phyloP scores from a whole-genome alignment of 2,329 filamentous ascomycete genomes.

The Aureobasidium sp. region DNA sequence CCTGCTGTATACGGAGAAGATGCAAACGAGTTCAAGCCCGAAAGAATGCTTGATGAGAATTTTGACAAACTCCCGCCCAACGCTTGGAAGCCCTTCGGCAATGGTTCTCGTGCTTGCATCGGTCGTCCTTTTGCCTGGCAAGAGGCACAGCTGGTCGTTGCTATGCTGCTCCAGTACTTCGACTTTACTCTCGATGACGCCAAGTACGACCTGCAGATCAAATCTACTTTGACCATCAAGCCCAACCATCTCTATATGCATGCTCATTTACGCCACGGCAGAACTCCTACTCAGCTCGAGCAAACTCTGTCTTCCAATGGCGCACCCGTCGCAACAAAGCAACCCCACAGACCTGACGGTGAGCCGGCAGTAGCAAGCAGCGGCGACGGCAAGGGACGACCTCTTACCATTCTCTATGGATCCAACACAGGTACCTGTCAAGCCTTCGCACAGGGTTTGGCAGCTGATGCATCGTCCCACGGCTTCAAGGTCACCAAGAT shows the following conservation, averaged over 20 bases:
- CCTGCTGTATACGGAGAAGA: slow-evolving; percentile 59
- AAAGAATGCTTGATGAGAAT: slow-evolving; percentile 63
- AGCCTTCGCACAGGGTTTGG: slow-evolving; percentile 57
- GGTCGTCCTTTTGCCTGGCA: slow-evolving; percentile 70
- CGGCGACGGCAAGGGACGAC: slow-evolving; percentile 28
- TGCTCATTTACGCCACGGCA: slow-evolving; percentile 47
- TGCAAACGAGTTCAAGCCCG: slow-evolving; percentile 59
- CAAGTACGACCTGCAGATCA: slow-evolving; percentile 49
- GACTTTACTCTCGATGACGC: slow-evolving; percentile 58
- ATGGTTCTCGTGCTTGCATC: slow-evolving; percentile 64
- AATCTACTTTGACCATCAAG: slow-evolving; percentile 55
- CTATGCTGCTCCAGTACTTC: slow-evolving; percentile 64
- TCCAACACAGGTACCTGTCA: slow-evolving; percentile 72
- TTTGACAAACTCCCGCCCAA: slow-evolving; percentile 45
- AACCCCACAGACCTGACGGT: background rate
- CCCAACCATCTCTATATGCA: slow-evolving; percentile 58
- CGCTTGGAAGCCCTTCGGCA: slow-evolving; percentile 58
- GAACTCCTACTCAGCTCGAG: slow-evolving; percentile 40
- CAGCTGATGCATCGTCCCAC: slow-evolving; percentile 50
- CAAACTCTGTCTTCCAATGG: slow-evolving; percentile 26
- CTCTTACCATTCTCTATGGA: slow-evolving; percentile 63
- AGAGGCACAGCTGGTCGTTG: slow-evolving; percentile 56
- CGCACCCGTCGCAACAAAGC: slow-evolving; percentile 1
- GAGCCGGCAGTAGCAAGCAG: background rate
- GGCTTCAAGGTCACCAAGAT: slow-evolving; percentile 52